These are phyloP conservation scores for Hymenoscyphus occultus DNA, from an alignment of 2,329 filamentous ascomycete genomes.

Conservation along the genomic window DNA sequence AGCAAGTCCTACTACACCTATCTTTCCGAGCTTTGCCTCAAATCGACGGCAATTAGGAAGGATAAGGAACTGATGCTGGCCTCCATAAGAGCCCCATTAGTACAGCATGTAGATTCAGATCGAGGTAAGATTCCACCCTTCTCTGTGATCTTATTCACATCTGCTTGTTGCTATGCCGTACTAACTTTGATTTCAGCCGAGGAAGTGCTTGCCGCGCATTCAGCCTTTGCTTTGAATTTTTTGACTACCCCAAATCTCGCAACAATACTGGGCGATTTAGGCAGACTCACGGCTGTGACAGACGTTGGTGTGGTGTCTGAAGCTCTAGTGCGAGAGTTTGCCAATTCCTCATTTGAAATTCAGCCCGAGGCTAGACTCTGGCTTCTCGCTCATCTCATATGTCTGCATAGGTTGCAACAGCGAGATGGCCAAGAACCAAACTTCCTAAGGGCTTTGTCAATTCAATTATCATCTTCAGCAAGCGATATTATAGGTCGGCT, in stretches of 20 bases:
- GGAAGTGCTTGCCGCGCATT: slow-evolving; percentile 24
- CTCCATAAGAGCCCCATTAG: slow-evolving; percentile 30
- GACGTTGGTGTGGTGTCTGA: slow-evolving; percentile 31
- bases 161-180: background rate
- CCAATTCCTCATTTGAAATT: slow-evolving; percentile 25
- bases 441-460: slow-evolving; percentile 52
- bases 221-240: slow-evolving; percentile 33
- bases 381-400: slow-evolving; percentile 66
- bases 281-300: slow-evolving; percentile 27
- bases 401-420: slow-evolving; percentile 46
- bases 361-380: slow-evolving; percentile 49
- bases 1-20: slow-evolving; percentile 32
- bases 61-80: slow-evolving; percentile 22
- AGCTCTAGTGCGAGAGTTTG: slow-evolving; percentile 28
- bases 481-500: slow-evolving; percentile 50
- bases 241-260: slow-evolving; percentile 33
- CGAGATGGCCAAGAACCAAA: slow-evolving; percentile 39
- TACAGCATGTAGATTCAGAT: slow-evolving; percentile 13
- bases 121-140: slow-evolving; percentile 19
- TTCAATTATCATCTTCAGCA: slow-evolving; percentile 52
- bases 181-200: background rate
- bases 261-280: slow-evolving; percentile 24
- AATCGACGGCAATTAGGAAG: slow-evolving; percentile 8
- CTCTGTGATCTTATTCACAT: background rate
- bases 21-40: slow-evolving; percentile 29